Evolutionary conservation across 441 rosid genomes (phyloP).

Genomic region (Populus hybrid): DNA sequence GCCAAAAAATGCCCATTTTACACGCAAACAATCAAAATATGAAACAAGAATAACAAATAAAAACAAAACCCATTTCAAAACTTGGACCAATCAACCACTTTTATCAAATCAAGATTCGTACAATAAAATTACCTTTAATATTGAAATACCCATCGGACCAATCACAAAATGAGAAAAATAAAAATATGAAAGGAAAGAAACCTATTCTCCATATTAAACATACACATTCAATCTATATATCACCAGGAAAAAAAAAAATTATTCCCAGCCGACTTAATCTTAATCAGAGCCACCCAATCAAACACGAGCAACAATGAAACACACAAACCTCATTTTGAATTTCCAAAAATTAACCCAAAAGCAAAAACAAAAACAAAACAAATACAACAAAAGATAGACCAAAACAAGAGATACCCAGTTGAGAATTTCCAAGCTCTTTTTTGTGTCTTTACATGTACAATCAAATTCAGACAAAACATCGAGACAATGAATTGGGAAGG

Average conservation of each 20-base stretch:
- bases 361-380: conserved; percentile 10
- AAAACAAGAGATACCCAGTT: conserved; percentile 22
- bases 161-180: conserved; percentile 15
- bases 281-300: conserved; percentile 21
- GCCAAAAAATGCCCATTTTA: not conserved
- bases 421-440: conserved; percentile 18
- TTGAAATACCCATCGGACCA: conserved; percentile 10
- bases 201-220: not conserved
- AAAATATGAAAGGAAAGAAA: conserved; percentile 1
- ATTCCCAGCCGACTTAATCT: conserved; percentile 19
- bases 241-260: conserved; percentile 6
- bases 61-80: conserved; percentile 13
- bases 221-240: conserved; percentile 7
- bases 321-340: conserved; percentile 8
- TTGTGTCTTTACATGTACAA: conserved; percentile 1
- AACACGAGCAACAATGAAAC: not conserved
- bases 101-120: not conserved
- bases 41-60: conserved; percentile 16
- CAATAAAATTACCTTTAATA: conserved; percentile 5
- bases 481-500: not conserved
- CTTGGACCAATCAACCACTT: not conserved
- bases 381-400: conserved; percentile 5
- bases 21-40: conserved; percentile 8
- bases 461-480: not conserved
- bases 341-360: conserved; percentile 13